Conservation (phyloP, 345 rosid species). For the Arabidopsis arenosa region DNA sequence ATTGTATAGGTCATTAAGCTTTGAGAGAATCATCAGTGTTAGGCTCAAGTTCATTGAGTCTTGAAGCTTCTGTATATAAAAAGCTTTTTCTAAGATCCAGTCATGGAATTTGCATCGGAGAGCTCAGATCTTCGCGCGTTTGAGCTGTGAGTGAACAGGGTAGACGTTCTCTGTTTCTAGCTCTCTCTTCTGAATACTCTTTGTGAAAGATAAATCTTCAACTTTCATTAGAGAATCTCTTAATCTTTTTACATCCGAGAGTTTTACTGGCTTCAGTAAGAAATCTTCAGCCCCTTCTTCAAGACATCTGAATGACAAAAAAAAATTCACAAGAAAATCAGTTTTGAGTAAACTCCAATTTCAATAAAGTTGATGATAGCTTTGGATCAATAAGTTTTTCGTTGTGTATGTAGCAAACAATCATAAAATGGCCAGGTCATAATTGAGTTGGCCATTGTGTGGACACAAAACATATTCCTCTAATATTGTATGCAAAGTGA, state of each 20-base stretch:
- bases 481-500: conserved; percentile 14
- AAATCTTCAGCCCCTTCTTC: conserved; percentile 94
- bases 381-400: conserved; percentile 3
- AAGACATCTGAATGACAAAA: conserved; percentile 57
- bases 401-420: conserved; percentile 40
- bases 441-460: conserved; percentile 31
- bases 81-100: background rate
- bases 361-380: background rate
- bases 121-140: conserved; percentile 37
- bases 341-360: conserved; percentile 8
- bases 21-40: background rate
- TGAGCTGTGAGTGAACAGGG: conserved; percentile 32
- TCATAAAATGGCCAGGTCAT: conserved; percentile 37
- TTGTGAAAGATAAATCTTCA: conserved; percentile 36
- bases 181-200: conserved; percentile 61
- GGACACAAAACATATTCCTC: conserved; percentile 2
- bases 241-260: conserved; percentile 67
- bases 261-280: conserved; percentile 74
- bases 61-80: conserved; percentile 15
- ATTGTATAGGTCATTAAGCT: conserved; percentile 28
- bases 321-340: background rate
- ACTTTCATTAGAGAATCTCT: conserved; percentile 60
- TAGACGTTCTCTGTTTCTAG: conserved; percentile 32
- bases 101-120: conserved; percentile 14
- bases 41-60: conserved; percentile 4